Evolutionary conservation across 306 rosid species (phyloP).

Genomic region (Rosa lucieae): DNA sequence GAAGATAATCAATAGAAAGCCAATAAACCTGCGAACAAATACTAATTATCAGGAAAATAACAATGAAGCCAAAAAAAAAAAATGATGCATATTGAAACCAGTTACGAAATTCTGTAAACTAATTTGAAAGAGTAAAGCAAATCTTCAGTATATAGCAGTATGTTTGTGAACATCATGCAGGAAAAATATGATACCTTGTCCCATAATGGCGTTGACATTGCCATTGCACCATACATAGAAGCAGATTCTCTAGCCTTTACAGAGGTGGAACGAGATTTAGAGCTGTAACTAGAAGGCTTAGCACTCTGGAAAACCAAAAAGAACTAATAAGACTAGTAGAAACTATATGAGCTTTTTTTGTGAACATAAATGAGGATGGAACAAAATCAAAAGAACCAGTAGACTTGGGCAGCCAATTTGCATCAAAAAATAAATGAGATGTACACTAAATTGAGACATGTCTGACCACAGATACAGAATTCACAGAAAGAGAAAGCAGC

Average conservation of each 20-base stretch:
- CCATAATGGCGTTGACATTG: slow-evolving; percentile 54
- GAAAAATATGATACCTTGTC: slow-evolving; percentile 53
- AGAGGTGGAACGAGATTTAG: slow-evolving; percentile 52
- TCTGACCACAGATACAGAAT: neutral
- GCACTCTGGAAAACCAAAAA: slow-evolving; percentile 41
- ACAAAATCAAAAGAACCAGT: neutral
- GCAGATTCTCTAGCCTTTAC: slow-evolving; percentile 52
- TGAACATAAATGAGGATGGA: neutral
- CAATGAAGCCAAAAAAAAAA: neutral
- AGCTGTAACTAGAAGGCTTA: slow-evolving; percentile 59
- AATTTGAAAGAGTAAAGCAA: neutral
- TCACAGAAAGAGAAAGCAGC: neutral
- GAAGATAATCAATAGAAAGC: slow-evolving; percentile 81
- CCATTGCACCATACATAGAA: slow-evolving; percentile 29
- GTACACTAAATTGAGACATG: neutral
- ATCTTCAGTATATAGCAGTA: neutral
- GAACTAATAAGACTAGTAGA: neutral
- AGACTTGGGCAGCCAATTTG: neutral
- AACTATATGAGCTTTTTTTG: neutral
- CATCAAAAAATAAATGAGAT: neutral
- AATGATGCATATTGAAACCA: neutral
- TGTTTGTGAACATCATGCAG: slow-evolving; percentile 5
- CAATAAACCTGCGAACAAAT: slow-evolving; percentile 72
- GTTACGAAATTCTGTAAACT: neutral
- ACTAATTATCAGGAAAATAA: slow-evolving; percentile 27